Conservation (phyloP, 345 rosid species). For the Linum tenue region DNA sequence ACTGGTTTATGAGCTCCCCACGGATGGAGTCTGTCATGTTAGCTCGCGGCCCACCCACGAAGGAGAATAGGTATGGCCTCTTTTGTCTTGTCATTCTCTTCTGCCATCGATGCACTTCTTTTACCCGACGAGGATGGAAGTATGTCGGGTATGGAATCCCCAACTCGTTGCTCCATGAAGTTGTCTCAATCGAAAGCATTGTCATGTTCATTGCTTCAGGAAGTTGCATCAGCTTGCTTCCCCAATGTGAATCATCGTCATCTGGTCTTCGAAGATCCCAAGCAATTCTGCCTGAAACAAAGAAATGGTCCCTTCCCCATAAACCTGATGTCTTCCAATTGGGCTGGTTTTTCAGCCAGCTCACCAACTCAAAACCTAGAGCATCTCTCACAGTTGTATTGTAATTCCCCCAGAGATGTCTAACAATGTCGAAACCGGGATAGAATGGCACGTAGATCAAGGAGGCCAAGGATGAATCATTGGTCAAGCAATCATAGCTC, state of each 20-base stretch:
- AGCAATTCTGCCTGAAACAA: conserved; percentile 2
- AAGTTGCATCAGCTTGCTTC: conserved; percentile 1
- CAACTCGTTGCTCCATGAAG: conserved; percentile 1
- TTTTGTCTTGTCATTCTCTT: neutral
- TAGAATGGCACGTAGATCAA: neutral
- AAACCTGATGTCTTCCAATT: neutral
- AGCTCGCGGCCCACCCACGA: neutral
- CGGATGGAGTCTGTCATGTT: neutral
- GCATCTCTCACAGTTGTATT: neutral
- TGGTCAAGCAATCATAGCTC: conserved; percentile 1
- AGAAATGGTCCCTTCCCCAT: conserved; percentile 7
- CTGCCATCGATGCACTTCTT: conserved; percentile 2
- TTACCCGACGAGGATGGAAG: neutral
- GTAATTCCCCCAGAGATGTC: neutral
- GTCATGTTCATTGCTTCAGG: conserved; percentile 2
- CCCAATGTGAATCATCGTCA: neutral
- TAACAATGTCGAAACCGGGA: neutral
- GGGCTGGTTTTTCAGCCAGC: neutral
- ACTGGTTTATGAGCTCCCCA: neutral
- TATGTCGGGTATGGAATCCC: neutral
- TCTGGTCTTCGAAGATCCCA: neutral
- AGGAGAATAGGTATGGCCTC: neutral
- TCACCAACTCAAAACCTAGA: neutral
- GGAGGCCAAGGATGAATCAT: neutral
- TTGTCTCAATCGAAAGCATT: neutral